A percentile compares a stretch with the other conserved stretches of the same genome.
Evolutionary conservation across 2,329 filamentous ascomycete species (phyloP).

Genomic region (Neurospora sp.): DNA sequence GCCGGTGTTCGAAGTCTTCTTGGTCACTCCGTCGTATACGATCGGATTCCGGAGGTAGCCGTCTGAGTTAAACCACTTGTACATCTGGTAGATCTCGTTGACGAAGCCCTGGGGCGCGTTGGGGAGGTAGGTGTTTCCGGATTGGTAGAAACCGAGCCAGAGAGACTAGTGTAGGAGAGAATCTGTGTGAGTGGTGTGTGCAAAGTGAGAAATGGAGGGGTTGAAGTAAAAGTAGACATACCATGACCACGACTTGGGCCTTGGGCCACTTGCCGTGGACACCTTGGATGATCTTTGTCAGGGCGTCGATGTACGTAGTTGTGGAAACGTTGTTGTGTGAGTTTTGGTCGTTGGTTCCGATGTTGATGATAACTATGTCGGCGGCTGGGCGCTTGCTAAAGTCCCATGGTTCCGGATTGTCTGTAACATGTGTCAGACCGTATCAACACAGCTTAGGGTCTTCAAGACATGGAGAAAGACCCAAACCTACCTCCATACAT

Average conservation of each 20-base stretch:
- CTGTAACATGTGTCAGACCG: conserved; percentile 13
- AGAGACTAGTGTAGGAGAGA: conserved; percentile 28
- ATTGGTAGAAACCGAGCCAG: conserved; percentile 42
- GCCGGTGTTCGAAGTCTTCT: conserved; percentile 24
- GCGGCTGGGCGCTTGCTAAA: conserved; percentile 31
- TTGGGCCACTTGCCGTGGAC: conserved; percentile 36
- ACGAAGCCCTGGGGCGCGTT: conserved; percentile 30
- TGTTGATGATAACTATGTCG: conserved; percentile 35
- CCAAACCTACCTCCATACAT: conserved; percentile 30
- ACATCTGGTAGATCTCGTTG: conserved; percentile 39
- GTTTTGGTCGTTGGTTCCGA: conserved; percentile 38
- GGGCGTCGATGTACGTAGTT: conserved; percentile 28
- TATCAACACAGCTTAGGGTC: no score
- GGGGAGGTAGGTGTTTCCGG: conserved; percentile 40
- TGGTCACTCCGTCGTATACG: conserved; percentile 30
- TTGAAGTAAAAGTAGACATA: conserved; percentile 11
- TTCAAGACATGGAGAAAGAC: no score
- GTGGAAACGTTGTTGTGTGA: conserved; percentile 29
- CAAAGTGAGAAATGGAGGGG: conserved; percentile 5
- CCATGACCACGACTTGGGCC: conserved; percentile 35
- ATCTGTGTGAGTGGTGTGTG: neutral
- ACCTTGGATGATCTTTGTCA: conserved; percentile 34
- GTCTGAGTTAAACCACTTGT: conserved; percentile 40
- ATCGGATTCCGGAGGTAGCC: conserved; percentile 29
- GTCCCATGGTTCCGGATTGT: conserved; percentile 34